Evolutionary conservation across 768 basidiomycete genomes (phyloP).

Genomic region (Amyloporia xantha): DNA sequence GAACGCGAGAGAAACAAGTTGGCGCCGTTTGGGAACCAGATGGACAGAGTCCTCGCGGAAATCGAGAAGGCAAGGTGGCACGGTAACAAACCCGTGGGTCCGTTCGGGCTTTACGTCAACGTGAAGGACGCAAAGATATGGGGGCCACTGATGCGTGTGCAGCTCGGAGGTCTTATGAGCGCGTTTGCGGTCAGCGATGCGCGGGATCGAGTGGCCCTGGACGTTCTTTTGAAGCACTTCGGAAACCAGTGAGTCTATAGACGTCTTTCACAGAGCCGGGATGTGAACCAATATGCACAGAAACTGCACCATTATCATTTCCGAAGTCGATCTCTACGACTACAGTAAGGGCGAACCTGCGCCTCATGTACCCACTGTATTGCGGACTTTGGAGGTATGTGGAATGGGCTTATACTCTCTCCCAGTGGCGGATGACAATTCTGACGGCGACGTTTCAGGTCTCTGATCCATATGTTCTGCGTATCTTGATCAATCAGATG

Average conservation of each 20-base stretch:
- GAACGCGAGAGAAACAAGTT: conserved; percentile 52
- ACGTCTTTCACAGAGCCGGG: not conserved
- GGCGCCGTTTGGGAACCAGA: conserved; percentile 55
- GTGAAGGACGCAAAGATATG: conserved; percentile 54
- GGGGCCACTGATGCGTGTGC: conserved; percentile 53
- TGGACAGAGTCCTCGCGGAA: conserved; percentile 47
- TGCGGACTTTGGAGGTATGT: conserved; percentile 77
- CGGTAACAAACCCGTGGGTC: conserved; percentile 69
- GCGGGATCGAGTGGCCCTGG: conserved; percentile 55
- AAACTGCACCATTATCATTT: conserved; percentile 53
- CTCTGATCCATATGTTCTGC: conserved; percentile 63
- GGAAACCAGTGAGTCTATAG: conserved; percentile 51
- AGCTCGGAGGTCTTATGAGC: conserved; percentile 54
- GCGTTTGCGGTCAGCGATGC: conserved; percentile 72
- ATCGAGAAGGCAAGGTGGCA: conserved; percentile 51
- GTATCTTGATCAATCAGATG: conserved; percentile 71
- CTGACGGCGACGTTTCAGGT: conserved; percentile 42
- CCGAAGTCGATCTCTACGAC: conserved; percentile 75
- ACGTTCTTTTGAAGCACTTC: conserved; percentile 43
- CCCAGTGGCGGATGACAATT: too few relatives aligned
- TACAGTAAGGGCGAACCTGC: conserved; percentile 69
- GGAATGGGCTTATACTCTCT: too few relatives aligned
- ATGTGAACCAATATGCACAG: conserved; percentile 19
- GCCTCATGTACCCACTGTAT: conserved; percentile 57
- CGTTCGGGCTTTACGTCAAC: conserved; percentile 73